These are phyloP conservation scores for Austroboletus niveus DNA, from an alignment of 1,284 basidiomycete species.

Conservation along the genomic window DNA sequence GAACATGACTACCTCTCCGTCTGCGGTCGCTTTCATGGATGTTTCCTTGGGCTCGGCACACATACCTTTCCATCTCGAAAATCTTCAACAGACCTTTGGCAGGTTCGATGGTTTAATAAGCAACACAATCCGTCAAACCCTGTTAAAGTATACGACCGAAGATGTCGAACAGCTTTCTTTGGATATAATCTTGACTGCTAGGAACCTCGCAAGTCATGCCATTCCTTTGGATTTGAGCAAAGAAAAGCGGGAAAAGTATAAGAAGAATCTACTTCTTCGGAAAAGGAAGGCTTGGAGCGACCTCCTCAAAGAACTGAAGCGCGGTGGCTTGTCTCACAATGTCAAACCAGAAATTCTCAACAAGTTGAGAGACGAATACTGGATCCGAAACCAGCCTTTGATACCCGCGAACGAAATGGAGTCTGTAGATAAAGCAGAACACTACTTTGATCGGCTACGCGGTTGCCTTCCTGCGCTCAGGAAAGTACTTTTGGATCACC, in stretches of 20 bases:
- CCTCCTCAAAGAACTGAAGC: conserved; percentile 86
- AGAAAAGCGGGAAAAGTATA: conserved; percentile 69
- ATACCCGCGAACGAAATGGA: conserved; percentile 26
- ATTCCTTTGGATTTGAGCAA: conserved; percentile 46
- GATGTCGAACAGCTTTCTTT: conserved; percentile 63
- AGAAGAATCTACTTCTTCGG: conserved; percentile 76
- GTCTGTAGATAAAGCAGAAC: conserved; percentile 47
- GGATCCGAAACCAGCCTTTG: conserved; percentile 65
- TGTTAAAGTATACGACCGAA: conserved; percentile 38
- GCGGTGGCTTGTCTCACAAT: conserved; percentile 73
- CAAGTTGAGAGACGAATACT: conserved; percentile 60
- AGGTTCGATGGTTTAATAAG: conserved; percentile 48
- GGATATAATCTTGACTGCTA: conserved; percentile 74
- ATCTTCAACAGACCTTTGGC: conserved; percentile 44
- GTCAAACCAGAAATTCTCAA: conserved; percentile 72
- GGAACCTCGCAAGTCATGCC: conserved; percentile 56
- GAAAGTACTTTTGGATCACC: conserved; percentile 65
- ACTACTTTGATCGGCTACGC: conserved; percentile 73
- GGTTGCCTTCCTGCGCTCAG: conserved; percentile 72
- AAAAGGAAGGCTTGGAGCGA: conserved; percentile 94
- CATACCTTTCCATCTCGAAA: conserved; percentile 22
- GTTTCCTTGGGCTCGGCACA: conserved; percentile 4
- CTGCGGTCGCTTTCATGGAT: conserved; percentile 2
- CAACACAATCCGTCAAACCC: conserved; percentile 41
- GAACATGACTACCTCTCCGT: conserved; percentile 3